Base-by-base conservation (phyloP, 129 eudicot species). In the Apium graveolens region DNA sequence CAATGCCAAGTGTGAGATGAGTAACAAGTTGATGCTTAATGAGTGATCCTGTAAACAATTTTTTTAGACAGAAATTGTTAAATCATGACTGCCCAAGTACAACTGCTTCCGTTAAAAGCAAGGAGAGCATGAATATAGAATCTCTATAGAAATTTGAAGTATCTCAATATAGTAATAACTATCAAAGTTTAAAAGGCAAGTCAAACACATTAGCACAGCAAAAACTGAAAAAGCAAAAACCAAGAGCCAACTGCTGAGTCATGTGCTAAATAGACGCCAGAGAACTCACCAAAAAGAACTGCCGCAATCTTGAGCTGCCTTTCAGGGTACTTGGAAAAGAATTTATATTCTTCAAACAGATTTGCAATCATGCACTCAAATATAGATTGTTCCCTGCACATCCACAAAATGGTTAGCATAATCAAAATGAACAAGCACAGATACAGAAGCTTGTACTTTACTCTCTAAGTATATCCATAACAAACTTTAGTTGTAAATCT, bases 271-370 rank as follows among this genome's bases (percentile, higher is more conserved):
- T 21, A 43, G 45, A 35, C 26, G 39, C 73, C 10, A 65, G 17
- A 32, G 60, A 44, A 21, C 91, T 83, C 84, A 95, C 99, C 99
- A 81, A 90, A 92, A 41, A 95, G 91, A 80, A 86, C 85, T 5
- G 99, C 99, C 29, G 96, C 99, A 45, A 95, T 84, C 80, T 79
- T 89, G 70, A 95, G 99, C 85, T 95, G 97, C 79, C 78, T 92
- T 5, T 95, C 99, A 73, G 99, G 99, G 79, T 92, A 95, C 85
- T 88, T 95, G 82, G 86, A 71, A 83, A 95, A 89, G 82, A 95
- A 95, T 79, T 93, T 91, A 92, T 91, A 95, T 83, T 95, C 99
- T 86, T 95, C 99, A 78, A 90, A 95, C 69, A 95, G 86, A 78
- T 91, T 95, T 45, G 90, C 89, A 24, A 95, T 90, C 94, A 95